Evolutionary conservation across 495 filamentous ascomycete species (phyloP).

Genomic region (Articulospora tetracladia): DNA sequence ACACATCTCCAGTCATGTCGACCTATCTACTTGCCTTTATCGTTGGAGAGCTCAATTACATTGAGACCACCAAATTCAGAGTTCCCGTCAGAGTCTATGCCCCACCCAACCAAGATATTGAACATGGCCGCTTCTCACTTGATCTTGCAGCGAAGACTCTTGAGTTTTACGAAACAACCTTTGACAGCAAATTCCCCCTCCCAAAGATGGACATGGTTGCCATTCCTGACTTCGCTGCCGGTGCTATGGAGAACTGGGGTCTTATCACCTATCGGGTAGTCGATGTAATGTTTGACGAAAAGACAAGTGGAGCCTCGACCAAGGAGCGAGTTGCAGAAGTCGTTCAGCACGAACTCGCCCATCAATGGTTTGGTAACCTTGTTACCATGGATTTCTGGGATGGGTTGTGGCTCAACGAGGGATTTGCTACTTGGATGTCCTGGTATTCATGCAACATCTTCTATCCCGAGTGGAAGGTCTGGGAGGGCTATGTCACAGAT

Average conservation of each 20-base stretch:
- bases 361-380: constrained; percentile 98
- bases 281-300: constrained; percentile 88
- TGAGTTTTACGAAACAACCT: constrained; percentile 89
- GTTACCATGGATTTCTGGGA: constrained; percentile 99
- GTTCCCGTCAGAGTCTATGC: constrained; percentile 77
- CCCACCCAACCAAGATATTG: constrained; percentile 83
- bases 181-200: constrained; percentile 63
- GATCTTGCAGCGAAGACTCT: constrained; percentile 83
- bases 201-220: constrained; percentile 98
- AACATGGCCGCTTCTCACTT: constrained; percentile 78
- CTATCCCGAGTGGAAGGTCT: constrained; percentile 99
- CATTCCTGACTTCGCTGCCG: constrained; percentile 77
- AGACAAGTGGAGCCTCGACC: constrained; percentile 82
- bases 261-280: constrained; percentile 92
- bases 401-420: constrained; percentile 96
- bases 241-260: constrained; percentile 99
- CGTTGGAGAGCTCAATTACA: constrained; percentile 70
- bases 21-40: constrained; percentile 76
- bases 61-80: constrained; percentile 71
- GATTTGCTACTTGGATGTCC: constrained; percentile 87
- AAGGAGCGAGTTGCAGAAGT: constrained; percentile 93
- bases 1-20: constrained; percentile 70
- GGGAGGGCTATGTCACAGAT: constrained; percentile 90
- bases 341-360: constrained; percentile 93
- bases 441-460: constrained; percentile 76